phyloP scores from a whole-genome alignment of 352 stramenopile species.

The Globisporangium nodosum region DNA sequence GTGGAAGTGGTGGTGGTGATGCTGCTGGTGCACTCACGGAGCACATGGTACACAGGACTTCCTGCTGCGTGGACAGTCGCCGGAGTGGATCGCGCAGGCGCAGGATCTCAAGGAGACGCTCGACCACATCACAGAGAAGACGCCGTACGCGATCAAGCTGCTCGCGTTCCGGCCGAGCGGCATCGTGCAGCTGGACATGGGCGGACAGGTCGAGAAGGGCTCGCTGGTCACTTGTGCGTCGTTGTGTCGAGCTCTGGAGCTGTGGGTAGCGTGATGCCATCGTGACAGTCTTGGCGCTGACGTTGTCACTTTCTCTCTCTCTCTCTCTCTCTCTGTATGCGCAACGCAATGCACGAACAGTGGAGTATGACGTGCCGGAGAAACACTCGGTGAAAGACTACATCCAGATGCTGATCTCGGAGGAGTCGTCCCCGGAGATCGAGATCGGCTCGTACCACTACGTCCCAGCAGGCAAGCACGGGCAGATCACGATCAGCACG shows the following conservation, averaged over 20 bases:
- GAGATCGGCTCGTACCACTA: slow-evolving; percentile 77
- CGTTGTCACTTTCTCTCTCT: not conserved
- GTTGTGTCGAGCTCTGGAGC: slow-evolving; percentile 2
- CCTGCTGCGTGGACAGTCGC: slow-evolving; percentile 57
- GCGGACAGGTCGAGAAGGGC: slow-evolving; percentile 77
- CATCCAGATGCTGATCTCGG: slow-evolving; percentile 76
- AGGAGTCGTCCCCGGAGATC: slow-evolving; percentile 66
- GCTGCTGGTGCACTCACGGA: too few species aligned
- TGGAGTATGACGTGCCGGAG: slow-evolving; percentile 76
- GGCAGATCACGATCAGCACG: slow-evolving; percentile 75
- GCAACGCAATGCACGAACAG: slow-evolving; percentile 17
- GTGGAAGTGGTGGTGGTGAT: too few species aligned
- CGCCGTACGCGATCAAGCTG: slow-evolving; percentile 61
- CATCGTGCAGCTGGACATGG: slow-evolving; percentile 80
- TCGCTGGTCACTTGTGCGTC: slow-evolving; percentile 73
- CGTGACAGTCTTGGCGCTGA: not conserved
- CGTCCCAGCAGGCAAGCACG: slow-evolving; percentile 50
- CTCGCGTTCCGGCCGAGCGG: slow-evolving; percentile 76
- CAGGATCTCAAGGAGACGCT: slow-evolving; percentile 74
- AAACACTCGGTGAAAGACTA: slow-evolving; percentile 84
- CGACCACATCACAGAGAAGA: slow-evolving; percentile 59
- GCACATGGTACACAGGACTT: slow-evolving; percentile 32
- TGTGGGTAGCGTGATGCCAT: not conserved
- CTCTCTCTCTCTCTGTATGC: not conserved
- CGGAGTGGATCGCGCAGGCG: slow-evolving; percentile 59